phyloP scores from a whole-genome alignment of 208 protist species.

The Leishmania braziliensis region DNA sequence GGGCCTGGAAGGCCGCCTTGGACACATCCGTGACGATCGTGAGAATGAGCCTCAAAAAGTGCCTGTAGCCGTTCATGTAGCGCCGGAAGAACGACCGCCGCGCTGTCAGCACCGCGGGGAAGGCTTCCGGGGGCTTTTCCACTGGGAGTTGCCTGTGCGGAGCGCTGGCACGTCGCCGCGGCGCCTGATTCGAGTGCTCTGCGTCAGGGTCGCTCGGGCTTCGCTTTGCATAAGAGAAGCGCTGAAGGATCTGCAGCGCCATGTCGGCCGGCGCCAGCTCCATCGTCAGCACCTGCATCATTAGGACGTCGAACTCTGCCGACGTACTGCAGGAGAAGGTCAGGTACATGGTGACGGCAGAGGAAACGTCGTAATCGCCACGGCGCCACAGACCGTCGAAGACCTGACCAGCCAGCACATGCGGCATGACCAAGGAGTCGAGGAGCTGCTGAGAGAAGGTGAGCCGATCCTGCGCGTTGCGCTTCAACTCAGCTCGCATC shows the following conservation, averaged over 20 bases:
- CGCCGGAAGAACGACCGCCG: conserved; percentile 3
- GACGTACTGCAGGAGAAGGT: conserved; percentile 18
- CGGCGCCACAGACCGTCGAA: conserved; percentile 61
- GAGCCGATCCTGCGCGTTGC: conserved; percentile 16
- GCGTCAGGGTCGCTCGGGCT: not conserved
- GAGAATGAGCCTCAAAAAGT: conserved; percentile 66
- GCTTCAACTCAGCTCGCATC: conserved; percentile 10
- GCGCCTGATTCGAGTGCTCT: not conserved
- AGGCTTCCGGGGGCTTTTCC: not conserved
- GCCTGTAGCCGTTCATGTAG: conserved; percentile 24
- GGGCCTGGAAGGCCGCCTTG: conserved; percentile 32
- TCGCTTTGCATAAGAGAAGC: conserved; percentile 51
- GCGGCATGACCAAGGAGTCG: conserved; percentile 76
- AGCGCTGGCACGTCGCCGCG: not conserved
- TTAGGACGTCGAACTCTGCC: conserved; percentile 51
- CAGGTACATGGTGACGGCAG: conserved; percentile 36
- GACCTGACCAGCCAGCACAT: conserved; percentile 64
- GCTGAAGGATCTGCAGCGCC: conserved; percentile 63
- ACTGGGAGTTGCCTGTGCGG: not conserved
- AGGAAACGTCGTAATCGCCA: conserved; percentile 44
- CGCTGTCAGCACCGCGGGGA: not conserved
- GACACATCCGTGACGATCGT: conserved; percentile 51
- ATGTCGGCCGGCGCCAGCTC: conserved; percentile 53
- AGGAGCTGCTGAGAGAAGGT: conserved; percentile 49
- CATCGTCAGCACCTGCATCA: conserved; percentile 70